Evolutionary conservation across 2,329 filamentous ascomycete species (phyloP).

Genomic region (Claviceps pazoutovae): DNA sequence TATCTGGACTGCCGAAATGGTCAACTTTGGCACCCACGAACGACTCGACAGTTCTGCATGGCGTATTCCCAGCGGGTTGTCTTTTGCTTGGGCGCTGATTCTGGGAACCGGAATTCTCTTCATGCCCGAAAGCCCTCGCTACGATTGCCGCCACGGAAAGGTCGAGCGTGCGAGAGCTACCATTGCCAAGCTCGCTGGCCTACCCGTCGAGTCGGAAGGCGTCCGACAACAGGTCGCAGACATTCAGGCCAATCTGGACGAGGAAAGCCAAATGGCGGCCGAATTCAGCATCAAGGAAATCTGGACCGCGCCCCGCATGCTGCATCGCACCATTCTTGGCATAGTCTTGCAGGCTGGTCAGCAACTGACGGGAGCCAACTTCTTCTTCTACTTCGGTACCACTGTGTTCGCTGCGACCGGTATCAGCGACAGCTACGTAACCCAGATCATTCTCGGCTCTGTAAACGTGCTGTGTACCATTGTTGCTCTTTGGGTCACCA

Average conservation of each 20-base stretch:
- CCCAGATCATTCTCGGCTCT: conserved; percentile 51
- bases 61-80: conserved; percentile 47
- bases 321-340: conserved; percentile 49
- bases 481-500: conserved; percentile 49
- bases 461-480: conserved; percentile 58
- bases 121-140: conserved; percentile 42
- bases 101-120: conserved; percentile 36
- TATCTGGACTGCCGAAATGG: conserved; percentile 44
- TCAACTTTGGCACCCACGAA: conserved; percentile 46
- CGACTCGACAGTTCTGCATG: conserved; percentile 37
- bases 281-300: conserved; percentile 42
- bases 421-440: conserved; percentile 50
- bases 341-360: conserved; percentile 50
- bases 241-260: conserved; percentile 35
- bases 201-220: conserved; percentile 22
- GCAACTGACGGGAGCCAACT: conserved; percentile 55
- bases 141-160: conserved; percentile 31
- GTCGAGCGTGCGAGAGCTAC: conserved; percentile 33
- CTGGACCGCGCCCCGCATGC: conserved; percentile 53
- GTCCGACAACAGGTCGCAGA: conserved; percentile 36
- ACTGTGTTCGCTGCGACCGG: conserved; percentile 54
- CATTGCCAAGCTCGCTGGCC: conserved; percentile 32
- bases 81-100: conserved; percentile 39
- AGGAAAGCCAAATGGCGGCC: conserved; percentile 30
- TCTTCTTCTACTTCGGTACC: conserved; percentile 53